Evolutionary conservation across 345 rosid species (phyloP).

Genomic region (Boechera divaricarpa): DNA sequence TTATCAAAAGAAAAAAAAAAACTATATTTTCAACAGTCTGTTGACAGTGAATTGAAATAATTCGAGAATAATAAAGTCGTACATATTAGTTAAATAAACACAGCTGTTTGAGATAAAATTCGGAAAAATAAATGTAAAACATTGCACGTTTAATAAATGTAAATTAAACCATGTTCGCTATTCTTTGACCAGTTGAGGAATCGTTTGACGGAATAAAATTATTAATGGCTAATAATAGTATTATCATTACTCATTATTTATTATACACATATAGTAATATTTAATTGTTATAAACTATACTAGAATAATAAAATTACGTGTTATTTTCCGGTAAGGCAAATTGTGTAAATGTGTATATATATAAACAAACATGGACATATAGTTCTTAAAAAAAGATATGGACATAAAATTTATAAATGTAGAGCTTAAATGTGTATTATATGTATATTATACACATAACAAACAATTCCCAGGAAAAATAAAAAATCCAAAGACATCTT

Average conservation of each 20-base stretch:
- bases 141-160: constrained; percentile 23
- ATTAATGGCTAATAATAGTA: background rate
- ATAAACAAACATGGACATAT: background rate
- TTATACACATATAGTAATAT: background rate
- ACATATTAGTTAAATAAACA: background rate
- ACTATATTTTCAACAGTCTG: constrained; percentile 1
- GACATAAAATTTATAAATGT: background rate
- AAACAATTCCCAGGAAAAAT: background rate
- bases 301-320: background rate
- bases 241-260: background rate
- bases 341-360: background rate
- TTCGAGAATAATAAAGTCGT: background rate
- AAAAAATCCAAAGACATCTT: too few species aligned
- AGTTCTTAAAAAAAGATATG: background rate
- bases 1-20: too few species aligned
- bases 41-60: constrained; percentile 14
- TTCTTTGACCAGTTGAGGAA: constrained; percentile 11
- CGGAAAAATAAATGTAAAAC: background rate
- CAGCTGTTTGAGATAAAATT: background rate
- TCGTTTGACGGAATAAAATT: background rate
- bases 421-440: background rate
- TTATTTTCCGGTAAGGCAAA: background rate
- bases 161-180: constrained; percentile 8
- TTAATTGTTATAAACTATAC: too few species aligned
- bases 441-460: background rate